phyloP scores from a whole-genome alignment of 176 grass and related monocot species.

The Zea mays region Zm-B73-REFERENCE-NAM-5.0 NC_050096.1:307508501-307509000 shows the following conservation, averaged over 20 bases:
- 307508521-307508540: background rate
- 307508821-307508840: conserved; percentile 54
- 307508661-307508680: background rate
- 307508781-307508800: background rate
- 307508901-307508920: background rate
- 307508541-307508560: too few relatives aligned
- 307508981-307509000: background rate
- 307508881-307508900: conserved; percentile 26
- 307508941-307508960: background rate
- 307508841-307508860: conserved; percentile 34
- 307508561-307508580: too few relatives aligned
- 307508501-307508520: background rate
- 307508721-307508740: background rate
- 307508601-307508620: too few relatives aligned
- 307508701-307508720: conserved; percentile 5
- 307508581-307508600: too few relatives aligned
- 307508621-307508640: too few relatives aligned
- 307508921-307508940: background rate
- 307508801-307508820: conserved; percentile 30
- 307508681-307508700: background rate
- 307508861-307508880: conserved; percentile 42
- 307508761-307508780: background rate
- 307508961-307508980: background rate
- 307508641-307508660: background rate
- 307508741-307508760: background rate